Conservation (phyloP, 352 stramenopile genomes). For the Globisporangium spinosum region DNA sequence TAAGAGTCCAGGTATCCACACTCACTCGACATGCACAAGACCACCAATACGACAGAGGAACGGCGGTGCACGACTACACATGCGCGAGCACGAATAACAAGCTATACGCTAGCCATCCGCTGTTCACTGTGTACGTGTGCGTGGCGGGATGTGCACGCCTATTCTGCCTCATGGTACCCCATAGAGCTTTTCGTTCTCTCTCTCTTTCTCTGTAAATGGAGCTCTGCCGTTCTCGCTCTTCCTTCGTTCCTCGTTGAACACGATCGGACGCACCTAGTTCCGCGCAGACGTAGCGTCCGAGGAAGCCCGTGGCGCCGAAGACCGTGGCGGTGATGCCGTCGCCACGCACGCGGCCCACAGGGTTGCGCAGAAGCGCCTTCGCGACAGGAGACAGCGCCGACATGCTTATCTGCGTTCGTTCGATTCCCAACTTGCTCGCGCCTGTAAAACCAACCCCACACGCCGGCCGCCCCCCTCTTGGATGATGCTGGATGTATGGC, state of each 20-base stretch:
- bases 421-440: constrained; percentile 6
- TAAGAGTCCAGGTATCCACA: neutral
- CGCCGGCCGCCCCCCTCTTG: neutral
- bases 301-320: constrained; percentile 94
- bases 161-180: neutral
- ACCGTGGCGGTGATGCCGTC: constrained; percentile 91
- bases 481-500: constrained; percentile 7
- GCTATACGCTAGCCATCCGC: neutral
- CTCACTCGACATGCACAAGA: neutral
- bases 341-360: constrained; percentile 61
- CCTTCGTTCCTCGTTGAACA: neutral
- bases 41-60: constrained; percentile 4
- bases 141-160: neutral
- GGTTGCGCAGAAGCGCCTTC: constrained; percentile 72
- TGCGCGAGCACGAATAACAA: neutral
- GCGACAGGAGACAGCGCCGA: constrained; percentile 79
- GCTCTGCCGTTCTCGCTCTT: neutral
- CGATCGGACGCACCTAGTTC: constrained; percentile 78
- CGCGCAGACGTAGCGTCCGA: constrained; percentile 93
- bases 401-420: constrained; percentile 32
- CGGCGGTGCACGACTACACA: neutral
- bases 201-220: neutral
- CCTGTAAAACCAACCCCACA: neutral
- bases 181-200: neutral
- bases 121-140: neutral